Conservation (phyloP, 83 land plant genomes). For the Picea abies region DNA sequence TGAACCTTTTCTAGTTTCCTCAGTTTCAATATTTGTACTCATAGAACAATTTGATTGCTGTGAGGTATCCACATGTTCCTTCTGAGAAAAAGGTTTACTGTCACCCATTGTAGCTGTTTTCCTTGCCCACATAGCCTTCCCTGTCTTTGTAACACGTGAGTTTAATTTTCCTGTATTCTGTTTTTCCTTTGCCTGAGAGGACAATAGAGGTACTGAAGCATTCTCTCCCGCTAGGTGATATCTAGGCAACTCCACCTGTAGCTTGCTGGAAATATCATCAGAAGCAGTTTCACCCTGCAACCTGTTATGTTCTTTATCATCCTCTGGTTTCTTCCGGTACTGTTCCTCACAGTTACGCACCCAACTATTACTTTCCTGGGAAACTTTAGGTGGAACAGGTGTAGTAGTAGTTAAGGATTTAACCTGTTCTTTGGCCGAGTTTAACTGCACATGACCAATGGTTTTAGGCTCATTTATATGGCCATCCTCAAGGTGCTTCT, state of each 20-base stretch:
- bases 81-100: neutral
- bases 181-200: neutral
- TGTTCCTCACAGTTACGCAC: neutral
- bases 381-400: too few relatives aligned
- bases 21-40: neutral
- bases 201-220: neutral
- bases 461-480: neutral
- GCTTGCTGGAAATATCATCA: neutral
- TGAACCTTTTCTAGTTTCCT: neutral
- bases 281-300: neutral
- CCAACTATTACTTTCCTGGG: too few relatives aligned
- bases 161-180: neutral
- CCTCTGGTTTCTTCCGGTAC: neutral
- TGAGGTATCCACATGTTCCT: neutral
- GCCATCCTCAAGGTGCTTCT: neutral
- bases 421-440: neutral
- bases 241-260: neutral
- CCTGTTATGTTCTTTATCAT: neutral
- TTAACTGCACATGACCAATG: neutral
- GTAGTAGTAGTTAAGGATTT: neutral
- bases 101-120: neutral
- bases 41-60: neutral
- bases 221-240: neutral
- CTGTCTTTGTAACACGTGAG: neutral
- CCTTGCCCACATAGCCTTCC: constrained; percentile 4